Conservation (phyloP, 495 filamentous ascomycete genomes). For the Glarea lozoyensis region DNA sequence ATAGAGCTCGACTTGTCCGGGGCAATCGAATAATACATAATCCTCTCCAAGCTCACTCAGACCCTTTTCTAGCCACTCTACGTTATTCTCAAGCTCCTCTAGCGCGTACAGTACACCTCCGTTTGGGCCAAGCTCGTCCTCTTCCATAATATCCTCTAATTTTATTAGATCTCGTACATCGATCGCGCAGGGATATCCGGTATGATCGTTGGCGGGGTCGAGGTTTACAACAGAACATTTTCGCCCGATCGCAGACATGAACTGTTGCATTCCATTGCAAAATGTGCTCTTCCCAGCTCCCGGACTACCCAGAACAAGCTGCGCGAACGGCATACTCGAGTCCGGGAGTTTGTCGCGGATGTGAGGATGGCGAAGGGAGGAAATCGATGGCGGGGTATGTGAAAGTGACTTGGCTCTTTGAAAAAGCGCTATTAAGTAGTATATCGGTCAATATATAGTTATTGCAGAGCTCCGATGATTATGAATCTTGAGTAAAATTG, state of each 20-base stretch:
- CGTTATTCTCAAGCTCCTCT: conserved; percentile 87
- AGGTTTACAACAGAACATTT: conserved; percentile 94
- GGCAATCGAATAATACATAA: conserved; percentile 93
- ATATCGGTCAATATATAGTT: too few relatives aligned
- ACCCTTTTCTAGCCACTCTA: conserved; percentile 79
- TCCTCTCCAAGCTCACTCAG: conserved; percentile 73
- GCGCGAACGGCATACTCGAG: conserved; percentile 23
- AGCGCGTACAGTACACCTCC: conserved; percentile 87
- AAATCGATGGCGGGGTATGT: background rate
- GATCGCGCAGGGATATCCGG: conserved; percentile 71
- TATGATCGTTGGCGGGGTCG: conserved; percentile 90
- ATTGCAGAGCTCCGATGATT: too few relatives aligned
- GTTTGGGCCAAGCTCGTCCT: conserved; percentile 85
- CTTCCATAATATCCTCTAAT: conserved; percentile 91
- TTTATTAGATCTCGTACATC: conserved; percentile 85
- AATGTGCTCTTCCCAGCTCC: conserved; percentile 95
- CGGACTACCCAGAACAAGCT: conserved; percentile 81
- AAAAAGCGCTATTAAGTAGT: background rate
- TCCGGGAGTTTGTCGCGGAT: background rate
- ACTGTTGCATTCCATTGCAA: conserved; percentile 97
- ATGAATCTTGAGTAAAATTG: too few relatives aligned
- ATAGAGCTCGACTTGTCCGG: conserved; percentile 93
- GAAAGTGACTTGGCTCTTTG: background rate
- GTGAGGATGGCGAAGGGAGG: conserved; percentile 5
- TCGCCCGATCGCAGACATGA: conserved; percentile 86